Evolutionary conservation across 2,329 filamentous ascomycete species (phyloP).

Genomic region (Xylaria sp.): DNA sequence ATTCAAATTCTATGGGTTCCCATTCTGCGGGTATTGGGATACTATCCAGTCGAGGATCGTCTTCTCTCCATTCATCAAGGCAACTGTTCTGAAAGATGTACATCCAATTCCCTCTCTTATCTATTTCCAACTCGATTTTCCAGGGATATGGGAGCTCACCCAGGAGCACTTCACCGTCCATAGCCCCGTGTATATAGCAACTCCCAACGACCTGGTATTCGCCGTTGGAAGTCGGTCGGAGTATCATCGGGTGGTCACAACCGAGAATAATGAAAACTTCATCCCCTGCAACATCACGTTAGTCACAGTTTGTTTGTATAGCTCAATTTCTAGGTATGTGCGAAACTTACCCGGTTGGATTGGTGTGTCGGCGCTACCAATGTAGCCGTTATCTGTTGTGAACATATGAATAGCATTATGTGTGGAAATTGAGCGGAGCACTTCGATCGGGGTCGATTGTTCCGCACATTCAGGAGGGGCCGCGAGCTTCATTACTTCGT

Average conservation of each 20-base stretch:
- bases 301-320: background rate
- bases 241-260: constrained; percentile 35
- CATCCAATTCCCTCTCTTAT: background rate
- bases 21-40: constrained; percentile 35
- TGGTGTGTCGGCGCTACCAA: constrained; percentile 16
- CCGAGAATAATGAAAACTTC: constrained; percentile 38
- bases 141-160: constrained; percentile 33
- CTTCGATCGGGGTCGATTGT: background rate
- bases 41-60: constrained; percentile 34
- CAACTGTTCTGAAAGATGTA: constrained; percentile 25
- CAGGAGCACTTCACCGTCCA: constrained; percentile 40
- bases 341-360: constrained; percentile 25
- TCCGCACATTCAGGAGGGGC: background rate
- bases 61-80: background rate
- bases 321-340: background rate
- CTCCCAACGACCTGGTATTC: constrained; percentile 37
- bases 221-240: constrained; percentile 21
- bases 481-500: background rate
- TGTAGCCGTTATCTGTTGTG: constrained; percentile 25
- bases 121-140: background rate
- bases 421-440: background rate
- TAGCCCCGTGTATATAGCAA: constrained; percentile 39
- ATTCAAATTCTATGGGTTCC: constrained; percentile 34
- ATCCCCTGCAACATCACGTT: constrained; percentile 34
- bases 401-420: constrained; percentile 9